phyloP scores from a whole-genome alignment of 2,329 filamentous ascomycete species.

The Coniochaeta sp. region DNA sequence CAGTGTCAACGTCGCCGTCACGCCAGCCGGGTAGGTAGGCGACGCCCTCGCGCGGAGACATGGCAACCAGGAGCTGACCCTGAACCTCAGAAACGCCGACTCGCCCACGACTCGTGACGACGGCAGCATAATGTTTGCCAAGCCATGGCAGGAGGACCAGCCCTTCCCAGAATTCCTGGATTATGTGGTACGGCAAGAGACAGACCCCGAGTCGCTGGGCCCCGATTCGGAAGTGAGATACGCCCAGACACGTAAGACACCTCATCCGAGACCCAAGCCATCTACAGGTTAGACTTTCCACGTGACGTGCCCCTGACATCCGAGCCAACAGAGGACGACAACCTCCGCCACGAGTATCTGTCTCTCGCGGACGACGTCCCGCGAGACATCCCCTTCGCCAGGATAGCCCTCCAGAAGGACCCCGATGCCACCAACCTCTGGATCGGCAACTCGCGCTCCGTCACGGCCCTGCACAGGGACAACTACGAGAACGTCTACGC shows the following conservation, averaged over 20 bases:
- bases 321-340: slow-evolving; percentile 66
- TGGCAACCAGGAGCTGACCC: neutral
- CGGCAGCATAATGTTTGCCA: slow-evolving; percentile 50
- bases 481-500: slow-evolving; percentile 84
- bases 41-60: slow-evolving; percentile 15
- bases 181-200: slow-evolving; percentile 53
- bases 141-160: slow-evolving; percentile 62
- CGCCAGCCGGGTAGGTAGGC: slow-evolving; percentile 52
- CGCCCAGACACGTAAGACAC: slow-evolving; percentile 61
- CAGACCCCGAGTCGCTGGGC: neutral
- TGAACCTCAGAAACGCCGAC: slow-evolving; percentile 37
- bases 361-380: slow-evolving; percentile 57
- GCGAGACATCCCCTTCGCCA: slow-evolving; percentile 60
- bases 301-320: neutral
- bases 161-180: slow-evolving; percentile 55
- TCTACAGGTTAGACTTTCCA: no score
- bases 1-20: slow-evolving; percentile 68
- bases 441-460: slow-evolving; percentile 66
- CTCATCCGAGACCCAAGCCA: neutral
- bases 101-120: slow-evolving; percentile 36
- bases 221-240: slow-evolving; percentile 51
- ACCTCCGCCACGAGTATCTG: slow-evolving; percentile 66
- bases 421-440: slow-evolving; percentile 79
- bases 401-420: slow-evolving; percentile 56
- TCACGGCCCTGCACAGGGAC: slow-evolving; percentile 72